Evolutionary conservation across 768 basidiomycete species (phyloP).

Genomic region (Boletus subcaerulescens): DNA sequence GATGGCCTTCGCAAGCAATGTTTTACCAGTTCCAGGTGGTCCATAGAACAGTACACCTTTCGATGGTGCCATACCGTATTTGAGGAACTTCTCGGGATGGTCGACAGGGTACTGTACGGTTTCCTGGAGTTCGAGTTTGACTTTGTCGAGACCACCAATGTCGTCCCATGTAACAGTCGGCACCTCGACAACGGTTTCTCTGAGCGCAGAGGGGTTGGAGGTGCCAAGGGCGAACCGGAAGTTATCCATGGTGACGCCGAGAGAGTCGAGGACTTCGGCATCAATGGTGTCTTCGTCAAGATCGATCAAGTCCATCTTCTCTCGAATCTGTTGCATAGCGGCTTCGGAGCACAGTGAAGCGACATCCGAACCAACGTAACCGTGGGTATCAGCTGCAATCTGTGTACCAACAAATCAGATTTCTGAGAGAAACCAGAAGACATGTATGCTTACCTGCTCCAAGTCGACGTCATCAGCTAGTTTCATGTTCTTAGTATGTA

Average conservation of each 20-base stretch:
- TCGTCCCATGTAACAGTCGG: slow-evolving; percentile 99
- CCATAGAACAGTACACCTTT: slow-evolving; percentile 99
- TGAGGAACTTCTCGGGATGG: slow-evolving; percentile 99
- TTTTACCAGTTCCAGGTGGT: slow-evolving; percentile 99
- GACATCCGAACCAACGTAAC: slow-evolving; percentile 98
- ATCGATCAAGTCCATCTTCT: slow-evolving; percentile 99
- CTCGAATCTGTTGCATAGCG: slow-evolving; percentile 99
- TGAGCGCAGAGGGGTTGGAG: slow-evolving; percentile 96
- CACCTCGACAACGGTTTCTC: slow-evolving; percentile 99
- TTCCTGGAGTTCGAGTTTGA: slow-evolving; percentile 98
- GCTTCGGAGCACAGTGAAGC: slow-evolving; percentile 98
- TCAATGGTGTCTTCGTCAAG: slow-evolving; percentile 98
- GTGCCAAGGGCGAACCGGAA: slow-evolving; percentile 98
- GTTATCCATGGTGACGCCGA: slow-evolving; percentile 99
- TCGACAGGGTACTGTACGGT: slow-evolving; percentile 99
- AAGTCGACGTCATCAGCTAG: slow-evolving; percentile 94
- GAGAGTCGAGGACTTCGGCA: slow-evolving; percentile 96
- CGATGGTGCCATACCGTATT: slow-evolving; percentile 99
- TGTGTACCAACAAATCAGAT: slow-evolving; percentile 29
- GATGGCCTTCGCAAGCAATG: slow-evolving; percentile 96
- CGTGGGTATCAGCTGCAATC: slow-evolving; percentile 99
- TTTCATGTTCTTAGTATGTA: slow-evolving; percentile 99
- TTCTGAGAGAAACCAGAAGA: neutral
- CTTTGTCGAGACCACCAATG: slow-evolving; percentile 98
- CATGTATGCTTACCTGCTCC: slow-evolving; percentile 61